phyloP scores from a whole-genome alignment of 345 rosid species.

The Eucalyptus victrix region DNA sequence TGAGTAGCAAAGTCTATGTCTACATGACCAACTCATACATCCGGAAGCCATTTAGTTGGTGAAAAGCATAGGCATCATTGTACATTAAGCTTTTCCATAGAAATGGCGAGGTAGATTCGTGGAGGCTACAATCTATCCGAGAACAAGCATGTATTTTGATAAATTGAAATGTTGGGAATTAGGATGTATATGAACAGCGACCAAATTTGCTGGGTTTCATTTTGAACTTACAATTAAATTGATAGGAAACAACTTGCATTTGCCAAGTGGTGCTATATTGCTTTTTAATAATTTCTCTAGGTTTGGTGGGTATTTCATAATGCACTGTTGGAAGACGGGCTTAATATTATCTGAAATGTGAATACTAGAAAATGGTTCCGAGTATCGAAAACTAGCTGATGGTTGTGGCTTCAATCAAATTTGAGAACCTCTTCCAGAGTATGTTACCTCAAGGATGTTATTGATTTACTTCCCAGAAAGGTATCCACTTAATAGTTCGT shows the following conservation, averaged over 20 bases:
- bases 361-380: rapidly evolving
- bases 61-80: not conserved
- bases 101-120: not conserved
- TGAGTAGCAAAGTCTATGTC: not conserved
- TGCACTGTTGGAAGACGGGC: rapidly evolving
- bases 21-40: not conserved
- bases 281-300: too few species aligned
- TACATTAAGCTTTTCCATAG: too few species aligned
- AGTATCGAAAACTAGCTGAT: too few species aligned
- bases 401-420: too few species aligned
- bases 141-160: not conserved
- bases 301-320: too few species aligned
- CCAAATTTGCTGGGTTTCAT: not conserved
- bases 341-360: too few species aligned
- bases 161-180: not conserved
- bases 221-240: not conserved
- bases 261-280: too few species aligned
- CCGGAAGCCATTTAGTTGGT: not conserved
- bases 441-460: constrained; percentile 54
- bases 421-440: constrained; percentile 16
- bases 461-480: constrained; percentile 9
- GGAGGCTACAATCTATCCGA: rapidly evolving
- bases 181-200: not conserved
- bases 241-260: too few species aligned
- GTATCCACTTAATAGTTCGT: not conserved